Conservation (phyloP, 2,329 filamentous ascomycete species). For the Ceratocystis harringtonii region DNA sequence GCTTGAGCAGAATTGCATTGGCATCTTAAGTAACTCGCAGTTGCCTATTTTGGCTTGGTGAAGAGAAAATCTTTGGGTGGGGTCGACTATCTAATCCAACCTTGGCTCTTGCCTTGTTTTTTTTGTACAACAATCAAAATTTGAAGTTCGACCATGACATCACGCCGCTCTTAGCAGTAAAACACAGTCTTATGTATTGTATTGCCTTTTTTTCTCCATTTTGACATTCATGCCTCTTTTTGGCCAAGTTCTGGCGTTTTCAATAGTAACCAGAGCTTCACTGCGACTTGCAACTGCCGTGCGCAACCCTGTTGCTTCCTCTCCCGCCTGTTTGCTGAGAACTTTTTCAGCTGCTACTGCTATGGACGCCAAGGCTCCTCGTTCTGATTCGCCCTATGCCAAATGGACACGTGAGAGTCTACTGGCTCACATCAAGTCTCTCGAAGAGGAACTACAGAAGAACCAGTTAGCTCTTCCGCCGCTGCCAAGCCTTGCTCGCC, state of each 20-base stretch:
- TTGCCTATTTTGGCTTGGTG: background rate
- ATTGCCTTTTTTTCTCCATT: background rate
- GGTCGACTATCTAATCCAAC: background rate
- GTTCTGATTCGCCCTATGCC: conserved; percentile 35
- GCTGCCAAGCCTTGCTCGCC: conserved; percentile 14
- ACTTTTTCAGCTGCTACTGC: conserved; percentile 8
- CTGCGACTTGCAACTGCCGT: background rate
- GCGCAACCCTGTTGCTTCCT: background rate
- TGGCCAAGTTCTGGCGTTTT: background rate
- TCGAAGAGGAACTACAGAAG: conserved; percentile 51
- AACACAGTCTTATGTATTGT: background rate
- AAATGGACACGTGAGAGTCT: conserved; percentile 55
- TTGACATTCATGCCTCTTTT: background rate
- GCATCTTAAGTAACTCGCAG: background rate
- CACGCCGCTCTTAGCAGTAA: background rate
- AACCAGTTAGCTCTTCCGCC: conserved; percentile 15
- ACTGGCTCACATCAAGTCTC: conserved; percentile 48
- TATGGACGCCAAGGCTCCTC: conserved; percentile 7
- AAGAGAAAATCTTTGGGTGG: conserved; percentile 4
- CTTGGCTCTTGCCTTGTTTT: background rate
- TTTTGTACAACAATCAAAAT: conserved; percentile 12
- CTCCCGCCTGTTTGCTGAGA: background rate
- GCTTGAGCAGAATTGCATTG: background rate
- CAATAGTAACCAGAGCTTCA: background rate
- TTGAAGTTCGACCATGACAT: background rate